Base-by-base conservation (phyloP, 2,329 filamentous ascomycete genomes). In the Ceratocystis papillata region DNA sequence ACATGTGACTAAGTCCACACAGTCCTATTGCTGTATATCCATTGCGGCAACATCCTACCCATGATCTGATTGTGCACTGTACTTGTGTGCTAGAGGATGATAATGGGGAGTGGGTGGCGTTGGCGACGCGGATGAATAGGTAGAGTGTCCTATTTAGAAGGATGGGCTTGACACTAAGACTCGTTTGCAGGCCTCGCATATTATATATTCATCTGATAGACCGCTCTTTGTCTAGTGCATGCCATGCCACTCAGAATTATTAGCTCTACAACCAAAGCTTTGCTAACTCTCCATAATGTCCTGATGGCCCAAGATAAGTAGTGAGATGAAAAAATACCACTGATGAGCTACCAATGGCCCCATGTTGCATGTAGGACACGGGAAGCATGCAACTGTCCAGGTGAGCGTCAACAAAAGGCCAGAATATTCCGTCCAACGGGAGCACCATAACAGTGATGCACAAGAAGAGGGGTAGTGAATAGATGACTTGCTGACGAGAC, bases 361-460 rank as follows among this genome's bases (percentile, higher is more conserved):
- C 17, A n/a, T 59, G 25, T 20, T 59, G 53, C n/a, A 30, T 59
- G 25, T 20, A 33, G 25, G 30, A 12, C 53, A 33, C 53, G 28
- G 28, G 33, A 59, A 30, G 53, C 12, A 59, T 59, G 53, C 53
- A 30, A 59, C 53, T 33, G 53, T 59, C 33, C 28, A 59, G 53
- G 53, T 59, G 53, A 59, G 25, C 53, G 28, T 59, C 28, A 37
- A 59, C 37, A 57, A 59, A 59, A 30, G 53, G 53, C 15, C 53
- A n/a, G 3, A 59, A 33, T 37, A 15, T 59, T 59, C 17, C 15
- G 15, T 59, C 53, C 28, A 37, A 10, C 53, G 17, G 33, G 17
- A n/a, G 46, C 17, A 50, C n/a, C 46, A 22, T 22, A 22, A 50
- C 25, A 37, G 25, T n/a, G 53, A 28, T 4, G 33, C 25, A 57